Conservation (phyloP, 768 basidiomycete genomes). For the Mycena galopus region DNA sequence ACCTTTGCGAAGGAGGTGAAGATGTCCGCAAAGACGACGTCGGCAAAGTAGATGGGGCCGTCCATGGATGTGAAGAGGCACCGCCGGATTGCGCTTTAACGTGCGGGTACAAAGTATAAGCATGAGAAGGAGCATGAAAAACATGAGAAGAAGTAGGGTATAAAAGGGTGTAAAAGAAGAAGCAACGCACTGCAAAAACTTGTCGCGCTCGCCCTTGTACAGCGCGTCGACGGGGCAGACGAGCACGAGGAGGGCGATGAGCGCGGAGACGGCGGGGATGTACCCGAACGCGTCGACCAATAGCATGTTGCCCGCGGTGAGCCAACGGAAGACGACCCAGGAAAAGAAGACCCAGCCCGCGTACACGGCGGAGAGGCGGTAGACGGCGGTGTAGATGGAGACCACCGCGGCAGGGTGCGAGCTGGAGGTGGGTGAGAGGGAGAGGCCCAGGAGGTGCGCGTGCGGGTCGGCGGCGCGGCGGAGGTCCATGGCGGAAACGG, state of each 20-base stretch:
- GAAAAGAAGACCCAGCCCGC: slow-evolving; percentile 69
- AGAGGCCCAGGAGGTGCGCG: slow-evolving; percentile 43
- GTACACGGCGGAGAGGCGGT: slow-evolving; percentile 76
- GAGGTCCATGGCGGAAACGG: slow-evolving; percentile 77
- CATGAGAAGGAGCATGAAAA: no score
- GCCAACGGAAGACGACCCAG: slow-evolving; percentile 77
- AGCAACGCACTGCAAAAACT: slow-evolving; percentile 77
- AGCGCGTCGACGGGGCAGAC: slow-evolving; percentile 78
- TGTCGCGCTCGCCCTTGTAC: slow-evolving; percentile 79
- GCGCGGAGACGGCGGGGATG: slow-evolving; percentile 76
- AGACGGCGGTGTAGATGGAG: slow-evolving; percentile 71
- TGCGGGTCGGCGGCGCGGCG: slow-evolving; percentile 47
- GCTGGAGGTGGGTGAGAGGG: slow-evolving; percentile 45
- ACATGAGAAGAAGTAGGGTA: no score
- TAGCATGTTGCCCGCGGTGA: slow-evolving; percentile 67
- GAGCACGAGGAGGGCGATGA: slow-evolving; percentile 68
- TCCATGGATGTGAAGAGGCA: slow-evolving; percentile 77
- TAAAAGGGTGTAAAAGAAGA: slow-evolving; percentile 10
- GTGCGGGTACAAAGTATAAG: not conserved
- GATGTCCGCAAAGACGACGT: slow-evolving; percentile 95
- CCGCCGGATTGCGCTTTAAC: slow-evolving; percentile 77
- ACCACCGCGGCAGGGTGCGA: slow-evolving; percentile 51
- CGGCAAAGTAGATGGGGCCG: slow-evolving; percentile 84
- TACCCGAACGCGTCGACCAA: slow-evolving; percentile 83
- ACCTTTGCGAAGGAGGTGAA: slow-evolving; percentile 98